Evolutionary conservation across 108 stramenopile species (phyloP).

Genomic region (Cyclotella distinguenda): DNA sequence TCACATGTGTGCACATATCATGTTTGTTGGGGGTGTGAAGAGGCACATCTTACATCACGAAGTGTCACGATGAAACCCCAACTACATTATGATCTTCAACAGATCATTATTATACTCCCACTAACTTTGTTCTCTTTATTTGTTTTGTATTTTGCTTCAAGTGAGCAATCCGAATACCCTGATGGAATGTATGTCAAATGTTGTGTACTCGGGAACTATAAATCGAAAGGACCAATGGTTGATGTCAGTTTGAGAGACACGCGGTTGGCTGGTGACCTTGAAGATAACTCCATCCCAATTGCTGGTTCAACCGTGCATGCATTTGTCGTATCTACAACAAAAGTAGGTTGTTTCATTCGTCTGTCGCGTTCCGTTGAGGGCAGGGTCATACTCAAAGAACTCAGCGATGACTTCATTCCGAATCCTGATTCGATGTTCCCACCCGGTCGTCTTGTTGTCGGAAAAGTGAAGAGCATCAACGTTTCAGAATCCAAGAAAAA

Average conservation of each 20-base stretch:
- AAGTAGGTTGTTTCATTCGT: slow-evolving; percentile 92
- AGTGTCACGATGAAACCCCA: slow-evolving; percentile 82
- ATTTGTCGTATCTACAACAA: slow-evolving; percentile 84
- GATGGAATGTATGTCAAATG: slow-evolving; percentile 69
- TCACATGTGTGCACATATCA: slow-evolving; percentile 50
- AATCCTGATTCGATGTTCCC: slow-evolving; percentile 82
- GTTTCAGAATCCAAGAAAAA: slow-evolving; percentile 31
- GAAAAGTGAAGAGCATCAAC: slow-evolving; percentile 72
- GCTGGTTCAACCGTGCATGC: slow-evolving; percentile 75
- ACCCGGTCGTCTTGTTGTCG: slow-evolving; percentile 87
- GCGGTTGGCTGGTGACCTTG: slow-evolving; percentile 71
- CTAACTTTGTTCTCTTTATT: slow-evolving; percentile 31
- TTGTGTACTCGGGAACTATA: slow-evolving; percentile 54
- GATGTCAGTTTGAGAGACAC: slow-evolving; percentile 74
- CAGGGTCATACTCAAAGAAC: slow-evolving; percentile 85
- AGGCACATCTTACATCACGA: slow-evolving; percentile 51
- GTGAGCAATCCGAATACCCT: slow-evolving; percentile 36
- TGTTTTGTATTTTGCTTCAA: slow-evolving; percentile 14
- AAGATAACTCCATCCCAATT: slow-evolving; percentile 68
- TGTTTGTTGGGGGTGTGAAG: slow-evolving; percentile 77
- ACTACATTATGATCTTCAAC: slow-evolving; percentile 58
- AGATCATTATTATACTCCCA: slow-evolving; percentile 5
- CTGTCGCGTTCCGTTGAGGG: slow-evolving; percentile 78
- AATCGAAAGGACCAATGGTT: slow-evolving; percentile 43
- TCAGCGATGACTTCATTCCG: slow-evolving; percentile 85